Evolutionary conservation across 805 yeast genomes (phyloP).

Genomic region (Schizosaccharomyces octosporus): DNA sequence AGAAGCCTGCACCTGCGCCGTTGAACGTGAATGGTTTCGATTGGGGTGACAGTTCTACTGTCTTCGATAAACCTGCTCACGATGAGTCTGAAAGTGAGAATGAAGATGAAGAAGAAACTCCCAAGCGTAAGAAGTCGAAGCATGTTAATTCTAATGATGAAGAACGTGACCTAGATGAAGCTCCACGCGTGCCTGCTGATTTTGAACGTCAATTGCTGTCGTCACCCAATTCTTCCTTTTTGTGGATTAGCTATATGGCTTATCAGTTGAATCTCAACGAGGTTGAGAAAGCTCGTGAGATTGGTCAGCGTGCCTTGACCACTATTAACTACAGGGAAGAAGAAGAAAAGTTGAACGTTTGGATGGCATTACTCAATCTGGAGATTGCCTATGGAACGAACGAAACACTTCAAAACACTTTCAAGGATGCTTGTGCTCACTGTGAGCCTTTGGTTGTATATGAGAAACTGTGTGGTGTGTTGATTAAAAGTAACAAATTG

Average conservation of each 20-base stretch:
- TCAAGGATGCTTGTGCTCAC: slow-evolving; percentile 64
- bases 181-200: slow-evolving; percentile 73
- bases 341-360: slow-evolving; percentile 72
- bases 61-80: slow-evolving; percentile 35
- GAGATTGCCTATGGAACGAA: slow-evolving; percentile 81
- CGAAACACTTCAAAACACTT: slow-evolving; percentile 54
- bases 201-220: slow-evolving; percentile 81
- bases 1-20: slow-evolving; percentile 18
- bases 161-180: slow-evolving; percentile 39
- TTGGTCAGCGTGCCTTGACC: slow-evolving; percentile 77
- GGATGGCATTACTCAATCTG: slow-evolving; percentile 86
- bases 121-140: slow-evolving; percentile 13
- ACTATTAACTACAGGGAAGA: slow-evolving; percentile 79
- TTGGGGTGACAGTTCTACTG: slow-evolving; percentile 81
- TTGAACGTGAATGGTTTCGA: slow-evolving; percentile 73
- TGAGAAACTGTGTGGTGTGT: slow-evolving; percentile 22
- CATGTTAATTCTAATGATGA: slow-evolving; percentile 10
- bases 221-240: slow-evolving; percentile 73
- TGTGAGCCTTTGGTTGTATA: slow-evolving; percentile 7
- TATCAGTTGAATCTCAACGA: slow-evolving; percentile 89
- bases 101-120: slow-evolving; percentile 17
- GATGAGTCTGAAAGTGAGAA: slow-evolving; percentile 34
- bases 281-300: slow-evolving; percentile 77
- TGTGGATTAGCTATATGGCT: slow-evolving; percentile 97
- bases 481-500: slow-evolving; percentile 43